Conservation (phyloP, 2,329 filamentous ascomycete species). For the Coniochaeta sp. region DNA sequence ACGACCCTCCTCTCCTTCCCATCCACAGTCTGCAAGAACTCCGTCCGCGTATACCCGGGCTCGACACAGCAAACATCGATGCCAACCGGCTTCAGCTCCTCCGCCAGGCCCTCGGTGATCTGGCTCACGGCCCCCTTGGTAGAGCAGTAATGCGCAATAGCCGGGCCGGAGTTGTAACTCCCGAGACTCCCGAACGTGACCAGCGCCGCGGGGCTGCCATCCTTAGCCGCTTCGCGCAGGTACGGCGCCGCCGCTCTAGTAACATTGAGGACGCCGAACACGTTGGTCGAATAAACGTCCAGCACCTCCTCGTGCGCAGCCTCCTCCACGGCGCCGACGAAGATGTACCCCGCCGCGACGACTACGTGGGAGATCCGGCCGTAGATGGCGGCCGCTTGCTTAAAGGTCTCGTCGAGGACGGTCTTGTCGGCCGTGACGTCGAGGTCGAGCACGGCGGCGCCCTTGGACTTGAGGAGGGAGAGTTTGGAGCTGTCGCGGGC, state of each 20-base stretch:
- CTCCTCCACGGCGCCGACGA: conserved; percentile 21
- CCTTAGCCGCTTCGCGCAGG: conserved; percentile 27
- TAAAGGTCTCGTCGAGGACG: no score
- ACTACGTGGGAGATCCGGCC: conserved; percentile 17
- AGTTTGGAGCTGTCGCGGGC: conserved; percentile 23
- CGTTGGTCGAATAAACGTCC: conserved; percentile 42
- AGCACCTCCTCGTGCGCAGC: conserved; percentile 25
- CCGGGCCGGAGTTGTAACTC: conserved; percentile 27
- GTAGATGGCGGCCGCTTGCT: conserved; percentile 10
- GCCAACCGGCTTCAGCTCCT: conserved; percentile 38
- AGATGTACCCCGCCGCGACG: conserved; percentile 19
- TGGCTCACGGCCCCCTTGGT: conserved; percentile 40
- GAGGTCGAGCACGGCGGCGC: conserved; percentile 18
- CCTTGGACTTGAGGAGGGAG: conserved; percentile 13
- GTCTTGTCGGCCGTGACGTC: no score
- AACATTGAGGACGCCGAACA: conserved; percentile 44
- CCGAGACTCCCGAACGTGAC: conserved; percentile 40
- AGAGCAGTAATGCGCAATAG: conserved; percentile 29
- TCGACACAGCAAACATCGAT: conserved; percentile 31
- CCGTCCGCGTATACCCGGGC: conserved; percentile 30
- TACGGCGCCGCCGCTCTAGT: conserved; percentile 39
- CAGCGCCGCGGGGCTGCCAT: conserved; percentile 17
- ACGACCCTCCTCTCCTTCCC: conserved; percentile 10
- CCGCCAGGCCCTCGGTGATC: conserved; percentile 33
- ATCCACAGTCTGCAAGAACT: conserved; percentile 18